phyloP scores from a whole-genome alignment of 2,329 filamentous ascomycete genomes.

The Aspergillus hiratsukae region DNA sequence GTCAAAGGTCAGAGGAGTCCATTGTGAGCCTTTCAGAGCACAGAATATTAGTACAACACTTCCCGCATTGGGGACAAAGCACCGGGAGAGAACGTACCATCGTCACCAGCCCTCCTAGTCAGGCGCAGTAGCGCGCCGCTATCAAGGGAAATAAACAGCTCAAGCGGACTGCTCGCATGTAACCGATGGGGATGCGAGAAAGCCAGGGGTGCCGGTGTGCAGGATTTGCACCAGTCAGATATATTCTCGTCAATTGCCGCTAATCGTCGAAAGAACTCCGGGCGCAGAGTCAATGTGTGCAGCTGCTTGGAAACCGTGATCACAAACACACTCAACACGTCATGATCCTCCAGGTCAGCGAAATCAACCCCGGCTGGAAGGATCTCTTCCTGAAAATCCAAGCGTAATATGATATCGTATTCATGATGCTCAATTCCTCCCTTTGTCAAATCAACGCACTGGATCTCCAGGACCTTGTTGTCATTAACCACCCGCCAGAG shows the following conservation, averaged over 20 bases:
- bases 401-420: constrained; percentile 68
- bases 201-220: constrained; percentile 65
- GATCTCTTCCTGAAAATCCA: constrained; percentile 71
- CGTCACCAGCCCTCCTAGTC: constrained; percentile 54
- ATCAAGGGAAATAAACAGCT: constrained; percentile 67
- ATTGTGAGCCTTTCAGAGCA: constrained; percentile 32
- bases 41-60: constrained; percentile 5
- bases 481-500: constrained; percentile 86
- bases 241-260: constrained; percentile 67
- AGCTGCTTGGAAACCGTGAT: constrained; percentile 75
- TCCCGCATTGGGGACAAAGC: constrained; percentile 1
- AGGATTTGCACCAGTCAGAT: constrained; percentile 72
- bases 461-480: constrained; percentile 73
- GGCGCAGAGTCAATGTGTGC: constrained; percentile 76
- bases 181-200: constrained; percentile 79
- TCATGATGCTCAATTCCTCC: constrained; percentile 59
- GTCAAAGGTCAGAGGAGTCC: constrained; percentile 45
- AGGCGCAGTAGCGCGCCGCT: constrained; percentile 58
- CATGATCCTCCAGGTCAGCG: constrained; percentile 71
- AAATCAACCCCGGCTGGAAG: constrained; percentile 75
- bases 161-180: constrained; percentile 66
- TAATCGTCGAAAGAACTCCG: constrained; percentile 72
- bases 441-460: constrained; percentile 75
- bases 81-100: constrained; percentile 35
- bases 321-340: constrained; percentile 73